Evolutionary conservation across 192 early-diverging fungal genomes (phyloP).

Genomic region (Umbelopsis sp.): DNA sequence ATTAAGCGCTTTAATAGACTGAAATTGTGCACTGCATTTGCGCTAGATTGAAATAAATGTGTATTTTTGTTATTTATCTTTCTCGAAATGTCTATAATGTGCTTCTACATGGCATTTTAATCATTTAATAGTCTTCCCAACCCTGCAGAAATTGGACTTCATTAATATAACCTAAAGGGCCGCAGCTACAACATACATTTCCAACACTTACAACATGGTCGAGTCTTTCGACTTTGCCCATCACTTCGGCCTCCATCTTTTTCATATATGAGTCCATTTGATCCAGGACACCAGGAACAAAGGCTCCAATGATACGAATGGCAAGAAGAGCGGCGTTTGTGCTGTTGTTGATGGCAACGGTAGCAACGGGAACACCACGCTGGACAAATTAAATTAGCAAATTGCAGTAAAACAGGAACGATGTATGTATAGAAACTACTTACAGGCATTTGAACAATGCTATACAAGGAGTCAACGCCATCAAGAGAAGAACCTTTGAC

Average conservation of each 20-base stretch:
- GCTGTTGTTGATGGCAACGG: slow-evolving; percentile 98
- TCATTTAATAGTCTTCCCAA: slow-evolving; percentile 37
- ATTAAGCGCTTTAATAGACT: not conserved
- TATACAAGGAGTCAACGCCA: slow-evolving; percentile 95
- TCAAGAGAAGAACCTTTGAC: slow-evolving; percentile 91
- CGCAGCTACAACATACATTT: not conserved
- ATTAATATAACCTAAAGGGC: not conserved
- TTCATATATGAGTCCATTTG: slow-evolving; percentile 82
- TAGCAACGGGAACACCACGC: slow-evolving; percentile 98
- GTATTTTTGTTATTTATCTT: no score
- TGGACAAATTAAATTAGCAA: slow-evolving; percentile 32
- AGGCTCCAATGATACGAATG: slow-evolving; percentile 85
- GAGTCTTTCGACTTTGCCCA: slow-evolving; percentile 84
- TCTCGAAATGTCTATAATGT: not conserved
- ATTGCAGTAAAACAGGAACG: not conserved
- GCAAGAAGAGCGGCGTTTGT: slow-evolving; percentile 96
- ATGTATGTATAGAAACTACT: slow-evolving; percentile 32
- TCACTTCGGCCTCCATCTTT: slow-evolving; percentile 84
- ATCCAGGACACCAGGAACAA: slow-evolving; percentile 72
- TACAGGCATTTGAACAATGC: slow-evolving; percentile 99
- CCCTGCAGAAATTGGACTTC: slow-evolving; percentile 21
- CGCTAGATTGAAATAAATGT: no score
- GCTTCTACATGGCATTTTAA: not conserved
- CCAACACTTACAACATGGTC: slow-evolving; percentile 51
- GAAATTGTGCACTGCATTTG: not conserved